Evolutionary conservation across 176 grass and related monocot genomes (phyloP).

Genomic region (Oropetium thomaeum): DNA sequence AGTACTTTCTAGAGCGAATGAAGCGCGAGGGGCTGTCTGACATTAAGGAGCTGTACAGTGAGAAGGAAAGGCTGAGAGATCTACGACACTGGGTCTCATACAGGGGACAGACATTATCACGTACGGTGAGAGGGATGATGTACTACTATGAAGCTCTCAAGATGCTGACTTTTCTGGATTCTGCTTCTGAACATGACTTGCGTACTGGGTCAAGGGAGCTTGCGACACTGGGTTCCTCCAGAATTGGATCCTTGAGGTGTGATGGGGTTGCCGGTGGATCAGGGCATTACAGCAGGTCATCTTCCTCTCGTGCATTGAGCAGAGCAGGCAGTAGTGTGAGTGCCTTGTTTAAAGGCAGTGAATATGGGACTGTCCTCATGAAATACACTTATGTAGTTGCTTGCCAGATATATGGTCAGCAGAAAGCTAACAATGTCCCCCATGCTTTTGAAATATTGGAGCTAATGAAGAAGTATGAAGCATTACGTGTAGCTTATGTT

Average conservation of each 20-base stretch:
- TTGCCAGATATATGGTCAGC: conserved; percentile 88
- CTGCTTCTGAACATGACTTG: conserved; percentile 85
- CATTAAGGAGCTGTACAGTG: conserved; percentile 58
- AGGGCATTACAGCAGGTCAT: conserved; percentile 45
- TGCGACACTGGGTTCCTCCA: conserved; percentile 50
- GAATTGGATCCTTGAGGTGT: conserved; percentile 45
- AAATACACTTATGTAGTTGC: conserved; percentile 98
- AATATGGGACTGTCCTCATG: conserved; percentile 87
- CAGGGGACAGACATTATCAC: conserved; percentile 84
- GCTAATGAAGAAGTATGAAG: conserved; percentile 95
- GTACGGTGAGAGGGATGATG: conserved; percentile 95
- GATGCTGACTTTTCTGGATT: conserved; percentile 92
- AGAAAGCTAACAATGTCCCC: conserved; percentile 83
- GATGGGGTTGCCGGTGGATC: conserved; percentile 40
- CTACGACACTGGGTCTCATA: conserved; percentile 90
- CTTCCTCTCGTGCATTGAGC: conserved; percentile 55
- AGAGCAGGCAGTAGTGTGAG: conserved; percentile 65
- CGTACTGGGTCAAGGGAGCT: conserved; percentile 65
- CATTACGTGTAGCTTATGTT: conserved; percentile 88
- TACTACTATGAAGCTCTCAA: conserved; percentile 97
- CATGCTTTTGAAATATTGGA: conserved; percentile 82
- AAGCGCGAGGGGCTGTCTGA: conserved; percentile 68
- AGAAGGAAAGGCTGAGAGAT: conserved; percentile 56
- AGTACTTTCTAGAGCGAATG: conserved; percentile 83
- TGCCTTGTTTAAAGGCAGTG: conserved; percentile 85